Evolutionary conservation across 2,329 filamentous ascomycete genomes (phyloP).

Genomic region (Ustulina deusta): DNA sequence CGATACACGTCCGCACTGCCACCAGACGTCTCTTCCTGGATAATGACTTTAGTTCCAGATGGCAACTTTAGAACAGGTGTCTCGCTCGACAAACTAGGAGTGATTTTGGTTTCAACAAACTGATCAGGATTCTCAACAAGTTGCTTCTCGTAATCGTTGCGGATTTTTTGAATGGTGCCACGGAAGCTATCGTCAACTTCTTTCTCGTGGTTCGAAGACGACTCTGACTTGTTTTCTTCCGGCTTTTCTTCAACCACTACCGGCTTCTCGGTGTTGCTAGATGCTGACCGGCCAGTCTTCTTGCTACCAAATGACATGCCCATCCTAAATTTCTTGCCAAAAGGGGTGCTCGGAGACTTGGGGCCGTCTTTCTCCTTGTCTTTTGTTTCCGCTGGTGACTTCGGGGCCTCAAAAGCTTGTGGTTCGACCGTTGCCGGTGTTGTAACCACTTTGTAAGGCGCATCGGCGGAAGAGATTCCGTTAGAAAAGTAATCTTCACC

Average conservation of each 20-base stretch:
- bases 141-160: conserved; percentile 77
- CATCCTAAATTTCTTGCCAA: conserved; percentile 53
- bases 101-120: conserved; percentile 71
- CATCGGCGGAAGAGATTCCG: conserved; percentile 63
- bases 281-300: conserved; percentile 79
- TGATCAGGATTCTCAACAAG: conserved; percentile 66
- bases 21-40: conserved; percentile 76
- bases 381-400: conserved; percentile 70
- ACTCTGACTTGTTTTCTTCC: conserved; percentile 69
- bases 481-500: conserved; percentile 84
- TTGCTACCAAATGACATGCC: conserved; percentile 78
- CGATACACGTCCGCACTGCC: conserved; percentile 88
- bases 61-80: conserved; percentile 82
- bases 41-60: conserved; percentile 72
- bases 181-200: conserved; percentile 80
- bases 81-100: conserved; percentile 77
- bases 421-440: conserved; percentile 61
- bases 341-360: conserved; percentile 69
- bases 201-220: conserved; percentile 74
- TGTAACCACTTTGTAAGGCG: conserved; percentile 60
- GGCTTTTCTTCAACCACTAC: conserved; percentile 80
- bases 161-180: conserved; percentile 79
- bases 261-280: conserved; percentile 77
- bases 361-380: conserved; percentile 64
- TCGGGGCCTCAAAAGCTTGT: conserved; percentile 55